These are phyloP conservation scores for Solanum pinnatisectum DNA, from an alignment of 257 asterid species.

Conservation along the genomic window DNA sequence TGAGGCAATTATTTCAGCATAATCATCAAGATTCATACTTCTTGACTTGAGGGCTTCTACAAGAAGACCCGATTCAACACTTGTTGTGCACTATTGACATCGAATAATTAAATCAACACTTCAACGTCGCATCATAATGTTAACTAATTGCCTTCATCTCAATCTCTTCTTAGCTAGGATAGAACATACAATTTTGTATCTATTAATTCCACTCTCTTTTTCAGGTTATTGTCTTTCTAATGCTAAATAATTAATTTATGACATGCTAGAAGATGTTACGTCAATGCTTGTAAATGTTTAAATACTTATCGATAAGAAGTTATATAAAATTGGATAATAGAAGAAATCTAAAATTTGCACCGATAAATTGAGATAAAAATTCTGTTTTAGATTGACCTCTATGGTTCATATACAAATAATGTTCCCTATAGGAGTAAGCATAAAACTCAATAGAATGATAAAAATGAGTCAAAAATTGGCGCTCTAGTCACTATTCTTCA, in stretches of 20 bases:
- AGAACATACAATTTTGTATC: background rate
- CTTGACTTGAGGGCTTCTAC: slow-evolving; percentile 12
- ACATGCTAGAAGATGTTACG: too few species aligned
- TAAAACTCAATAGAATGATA: too few species aligned
- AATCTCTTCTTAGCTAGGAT: background rate
- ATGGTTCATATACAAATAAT: too few species aligned
- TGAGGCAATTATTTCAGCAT: slow-evolving; percentile 10
- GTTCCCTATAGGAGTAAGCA: too few species aligned
- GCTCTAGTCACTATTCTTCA: too few species aligned
- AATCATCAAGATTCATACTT: slow-evolving; percentile 10
- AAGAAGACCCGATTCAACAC: slow-evolving; percentile 12
- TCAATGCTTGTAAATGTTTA: too few species aligned
- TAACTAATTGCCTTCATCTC: background rate
- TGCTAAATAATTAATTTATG: background rate
- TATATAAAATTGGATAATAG: too few species aligned
- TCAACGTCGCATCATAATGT: background rate
- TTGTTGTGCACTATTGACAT: background rate
- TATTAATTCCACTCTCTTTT: background rate
- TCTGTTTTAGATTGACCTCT: too few species aligned
- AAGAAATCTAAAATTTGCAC: too few species aligned
- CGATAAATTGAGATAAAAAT: too few species aligned
- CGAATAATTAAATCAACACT: background rate
- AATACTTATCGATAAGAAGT: too few species aligned
- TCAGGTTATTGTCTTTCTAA: background rate
- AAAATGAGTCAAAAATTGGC: too few species aligned